Percentiles rank a stretch among this genome's conserved stretches.
phyloP scores from a whole-genome alignment of 371 early-diverging fungal species.

The Apophysomyces variabilis region DNA sequence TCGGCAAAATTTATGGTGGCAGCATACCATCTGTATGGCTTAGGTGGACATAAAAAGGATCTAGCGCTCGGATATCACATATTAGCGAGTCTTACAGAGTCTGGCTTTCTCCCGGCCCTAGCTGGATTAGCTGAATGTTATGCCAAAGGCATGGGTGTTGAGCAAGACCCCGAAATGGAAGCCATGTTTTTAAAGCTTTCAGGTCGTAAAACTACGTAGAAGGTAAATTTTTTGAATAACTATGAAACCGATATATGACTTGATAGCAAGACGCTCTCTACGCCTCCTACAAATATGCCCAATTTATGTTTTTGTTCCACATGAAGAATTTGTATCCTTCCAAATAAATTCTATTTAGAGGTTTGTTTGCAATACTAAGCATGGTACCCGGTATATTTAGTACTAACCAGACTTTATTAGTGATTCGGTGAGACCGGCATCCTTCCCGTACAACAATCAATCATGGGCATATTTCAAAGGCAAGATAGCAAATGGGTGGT shows the following conservation, averaged over 20 bases:
- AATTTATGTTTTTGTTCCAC: not conserved
- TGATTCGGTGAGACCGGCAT: no score
- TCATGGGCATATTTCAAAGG: no score
- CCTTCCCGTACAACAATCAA: no score
- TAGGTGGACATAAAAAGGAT: conserved; percentile 19
- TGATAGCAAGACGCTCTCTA: not conserved
- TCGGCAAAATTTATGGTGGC: conserved; percentile 31
- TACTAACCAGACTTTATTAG: no score
- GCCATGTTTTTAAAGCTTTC: conserved; percentile 1
- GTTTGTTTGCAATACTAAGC: no score
- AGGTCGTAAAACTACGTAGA: conserved; percentile 14
- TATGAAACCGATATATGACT: not conserved
- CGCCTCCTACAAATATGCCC: no score
- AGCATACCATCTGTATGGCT: conserved; percentile 29
- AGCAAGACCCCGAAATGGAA: conserved; percentile 16
- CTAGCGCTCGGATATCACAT: conserved; percentile 16
- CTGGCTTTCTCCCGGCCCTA: conserved; percentile 19
- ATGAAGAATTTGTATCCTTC: not conserved
- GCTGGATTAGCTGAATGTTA: conserved; percentile 29
- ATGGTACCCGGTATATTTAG: no score
- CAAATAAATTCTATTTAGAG: no score
- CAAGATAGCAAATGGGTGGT: no score
- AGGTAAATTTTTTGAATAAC: not conserved
- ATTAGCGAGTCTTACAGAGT: conserved; percentile 17
- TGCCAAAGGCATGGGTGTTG: conserved; percentile 26